These are phyloP conservation scores for Dacryopinax spathularia DNA, from an alignment of 768 basidiomycete genomes.

Conservation along the genomic window DNA sequence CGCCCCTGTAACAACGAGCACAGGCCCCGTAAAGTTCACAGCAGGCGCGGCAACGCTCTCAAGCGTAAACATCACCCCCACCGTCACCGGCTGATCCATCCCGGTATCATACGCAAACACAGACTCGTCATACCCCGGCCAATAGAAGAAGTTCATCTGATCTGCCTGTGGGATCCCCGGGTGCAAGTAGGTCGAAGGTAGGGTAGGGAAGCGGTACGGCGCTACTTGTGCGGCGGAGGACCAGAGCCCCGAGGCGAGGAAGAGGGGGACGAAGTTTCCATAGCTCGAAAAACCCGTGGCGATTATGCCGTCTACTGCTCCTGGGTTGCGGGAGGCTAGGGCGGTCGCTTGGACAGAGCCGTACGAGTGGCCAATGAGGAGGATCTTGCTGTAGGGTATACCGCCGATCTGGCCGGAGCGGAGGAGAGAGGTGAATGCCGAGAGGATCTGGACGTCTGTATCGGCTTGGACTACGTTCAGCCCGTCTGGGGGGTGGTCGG, in stretches of 20 bases:
- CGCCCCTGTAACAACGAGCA: conserved; percentile 10
- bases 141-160: conserved; percentile 13
- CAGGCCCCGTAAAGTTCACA: conserved; percentile 5
- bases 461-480: conserved; percentile 8
- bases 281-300: background rate
- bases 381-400: conserved; percentile 10
- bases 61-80: conserved; percentile 9
- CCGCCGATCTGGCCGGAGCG: conserved; percentile 9
- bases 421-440: conserved; percentile 5
- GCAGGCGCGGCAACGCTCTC: conserved; percentile 7
- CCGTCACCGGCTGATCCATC: conserved; percentile 12
- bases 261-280: conserved; percentile 7
- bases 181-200: conserved; percentile 9
- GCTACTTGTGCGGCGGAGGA: conserved; percentile 9
- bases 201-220: conserved; percentile 5
- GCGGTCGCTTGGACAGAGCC: conserved; percentile 5
- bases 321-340: background rate
- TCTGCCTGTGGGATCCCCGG: conserved; percentile 9
- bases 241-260: conserved; percentile 9
- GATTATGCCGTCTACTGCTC: background rate
- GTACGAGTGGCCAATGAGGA: conserved; percentile 13
- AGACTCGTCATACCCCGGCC: conserved; percentile 9
- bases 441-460: background rate
- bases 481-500: conserved; percentile 12
- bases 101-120: conserved; percentile 1